phyloP scores from a whole-genome alignment of 2,329 filamentous ascomycete species.

The Aspergillus brunneoviolaceus region DNA sequence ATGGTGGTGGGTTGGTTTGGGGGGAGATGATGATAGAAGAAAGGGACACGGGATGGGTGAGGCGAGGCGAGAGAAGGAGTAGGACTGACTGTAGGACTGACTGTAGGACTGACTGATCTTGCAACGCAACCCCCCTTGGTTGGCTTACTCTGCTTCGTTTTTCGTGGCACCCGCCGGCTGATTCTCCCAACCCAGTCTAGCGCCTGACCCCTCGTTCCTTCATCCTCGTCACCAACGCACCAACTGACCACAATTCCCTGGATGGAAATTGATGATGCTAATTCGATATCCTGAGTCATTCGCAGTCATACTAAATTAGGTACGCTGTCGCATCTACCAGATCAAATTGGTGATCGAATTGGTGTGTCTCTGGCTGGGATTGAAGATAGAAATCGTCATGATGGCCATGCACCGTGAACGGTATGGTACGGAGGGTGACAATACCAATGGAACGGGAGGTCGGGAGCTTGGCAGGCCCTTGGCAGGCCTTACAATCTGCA shows the following conservation, averaged over 20 bases:
- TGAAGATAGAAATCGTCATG: neutral
- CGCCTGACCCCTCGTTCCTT: neutral
- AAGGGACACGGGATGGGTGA: neutral
- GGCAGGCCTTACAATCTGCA: conserved; percentile 12
- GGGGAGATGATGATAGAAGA: neutral
- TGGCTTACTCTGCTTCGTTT: neutral
- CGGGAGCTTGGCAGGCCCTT: conserved; percentile 13
- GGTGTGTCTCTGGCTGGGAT: neutral
- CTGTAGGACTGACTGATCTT: too few relatives aligned
- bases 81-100: too few relatives aligned
- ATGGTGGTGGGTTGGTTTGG: neutral
- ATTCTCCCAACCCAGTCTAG: neutral
- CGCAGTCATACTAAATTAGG: neutral
- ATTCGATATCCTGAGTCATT: neutral
- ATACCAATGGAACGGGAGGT: neutral
- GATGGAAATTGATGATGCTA: neutral
- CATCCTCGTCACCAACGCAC: neutral
- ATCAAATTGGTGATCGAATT: neutral
- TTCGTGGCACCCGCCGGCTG: neutral
- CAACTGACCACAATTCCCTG: neutral
- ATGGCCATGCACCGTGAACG: neutral
- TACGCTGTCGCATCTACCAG: neutral
- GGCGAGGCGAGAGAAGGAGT: neutral
- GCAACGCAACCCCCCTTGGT: neutral
- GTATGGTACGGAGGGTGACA: neutral